These are phyloP conservation scores for Sporothrix euskadiensis DNA, from an alignment of 2,329 filamentous ascomycete species.

Conservation along the genomic window DNA sequence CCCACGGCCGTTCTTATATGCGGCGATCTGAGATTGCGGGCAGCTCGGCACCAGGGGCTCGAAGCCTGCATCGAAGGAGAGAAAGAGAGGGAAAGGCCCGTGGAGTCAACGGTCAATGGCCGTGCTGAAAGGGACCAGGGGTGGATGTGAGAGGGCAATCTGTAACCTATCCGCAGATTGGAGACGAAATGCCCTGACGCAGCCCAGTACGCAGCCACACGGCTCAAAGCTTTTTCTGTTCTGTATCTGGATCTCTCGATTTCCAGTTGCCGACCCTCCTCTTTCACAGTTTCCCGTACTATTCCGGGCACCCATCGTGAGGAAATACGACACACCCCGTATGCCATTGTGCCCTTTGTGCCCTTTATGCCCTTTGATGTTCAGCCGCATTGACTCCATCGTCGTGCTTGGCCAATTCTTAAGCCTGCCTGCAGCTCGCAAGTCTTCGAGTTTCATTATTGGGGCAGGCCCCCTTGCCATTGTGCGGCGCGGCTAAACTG, in stretches of 20 bases:
- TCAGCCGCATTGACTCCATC: constrained; percentile 1
- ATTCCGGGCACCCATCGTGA: neutral
- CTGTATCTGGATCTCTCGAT: neutral
- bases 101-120: neutral
- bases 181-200: constrained; percentile 36
- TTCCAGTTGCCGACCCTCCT: neutral
- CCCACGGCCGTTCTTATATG: constrained; percentile 11
- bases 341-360: neutral
- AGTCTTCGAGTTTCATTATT: neutral
- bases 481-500: constrained; percentile 20
- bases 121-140: constrained; percentile 14
- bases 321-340: neutral
- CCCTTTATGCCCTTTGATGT: neutral
- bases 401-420: neutral
- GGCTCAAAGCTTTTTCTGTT: neutral
- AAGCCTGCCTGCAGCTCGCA: neutral
- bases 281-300: neutral
- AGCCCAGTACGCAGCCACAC: neutral
- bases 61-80: neutral
- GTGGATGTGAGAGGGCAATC: constrained; percentile 23
- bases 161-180: constrained; percentile 42
- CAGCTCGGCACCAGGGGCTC: neutral
- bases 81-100: neutral
- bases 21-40: neutral
- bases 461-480: neutral